phyloP scores from a whole-genome alignment of 331 rosid genomes.

The Saraca asoca region DNA sequence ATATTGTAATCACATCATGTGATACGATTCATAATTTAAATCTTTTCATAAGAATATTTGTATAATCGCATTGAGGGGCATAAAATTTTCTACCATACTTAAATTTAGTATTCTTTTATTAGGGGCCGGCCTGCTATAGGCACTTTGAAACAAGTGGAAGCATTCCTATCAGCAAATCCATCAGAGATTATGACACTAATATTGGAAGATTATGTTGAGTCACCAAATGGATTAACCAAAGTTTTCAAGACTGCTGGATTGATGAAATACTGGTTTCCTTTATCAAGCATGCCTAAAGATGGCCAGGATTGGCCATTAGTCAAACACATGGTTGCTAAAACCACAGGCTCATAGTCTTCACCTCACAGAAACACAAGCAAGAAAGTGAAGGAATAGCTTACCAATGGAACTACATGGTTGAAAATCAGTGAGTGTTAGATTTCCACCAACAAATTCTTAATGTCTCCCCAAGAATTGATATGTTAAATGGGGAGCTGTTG shows the following conservation, averaged over 20 bases:
- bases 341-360: conserved; percentile 46
- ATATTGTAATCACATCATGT: no score
- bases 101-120: neutral
- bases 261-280: conserved; percentile 48
- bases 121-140: conserved; percentile 63
- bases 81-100: neutral
- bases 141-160: conserved; percentile 54
- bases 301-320: conserved; percentile 66
- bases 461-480: neutral
- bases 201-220: conserved; percentile 74
- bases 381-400: conserved; percentile 49
- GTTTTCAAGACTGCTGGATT: conserved; percentile 47
- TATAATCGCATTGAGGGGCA: no score
- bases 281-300: conserved; percentile 44
- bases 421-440: conserved; percentile 42
- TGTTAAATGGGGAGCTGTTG: conserved; percentile 41
- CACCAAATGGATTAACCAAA: conserved; percentile 58
- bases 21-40: no score
- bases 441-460: neutral
- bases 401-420: conserved; percentile 58
- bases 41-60: no score
- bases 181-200: conserved; percentile 72
- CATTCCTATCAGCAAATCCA: conserved; percentile 56
- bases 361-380: conserved; percentile 38
- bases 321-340: conserved; percentile 39